Conservation (phyloP, 2,329 filamentous ascomycete species). For the Zasmidium cellare region DNA sequence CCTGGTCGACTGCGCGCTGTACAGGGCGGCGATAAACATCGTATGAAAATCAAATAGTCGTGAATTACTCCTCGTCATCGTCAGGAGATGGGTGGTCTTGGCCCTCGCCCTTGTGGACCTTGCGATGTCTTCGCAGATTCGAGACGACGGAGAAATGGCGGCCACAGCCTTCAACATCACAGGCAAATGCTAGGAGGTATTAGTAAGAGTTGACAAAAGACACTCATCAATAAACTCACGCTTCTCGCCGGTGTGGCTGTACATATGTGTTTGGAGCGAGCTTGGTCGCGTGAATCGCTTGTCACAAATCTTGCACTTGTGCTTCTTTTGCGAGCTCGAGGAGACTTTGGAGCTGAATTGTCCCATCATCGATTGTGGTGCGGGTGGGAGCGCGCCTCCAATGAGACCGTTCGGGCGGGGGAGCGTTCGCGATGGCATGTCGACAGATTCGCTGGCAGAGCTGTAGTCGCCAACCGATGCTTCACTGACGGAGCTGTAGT, state of each 20-base stretch:
- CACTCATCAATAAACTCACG: conserved; percentile 63
- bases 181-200: conserved; percentile 72
- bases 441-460: conserved; percentile 81
- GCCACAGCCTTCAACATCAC: conserved; percentile 91
- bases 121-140: conserved; percentile 89
- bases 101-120: conserved; percentile 83
- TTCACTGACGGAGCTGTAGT: conserved; percentile 76
- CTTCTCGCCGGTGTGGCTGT: conserved; percentile 97
- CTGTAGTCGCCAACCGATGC: conserved; percentile 91
- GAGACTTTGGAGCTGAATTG: conserved; percentile 97
- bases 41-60: background rate
- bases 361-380: conserved; percentile 96
- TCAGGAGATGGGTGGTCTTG: conserved; percentile 49
- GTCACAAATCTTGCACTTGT: conserved; percentile 98
- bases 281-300: conserved; percentile 95
- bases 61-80: conserved; percentile 38
- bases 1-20: conserved; percentile 12
- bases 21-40: conserved; percentile 4
- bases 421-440: conserved; percentile 78
- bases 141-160: conserved; percentile 97
- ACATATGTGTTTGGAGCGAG: conserved; percentile 96
- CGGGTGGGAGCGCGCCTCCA: conserved; percentile 67
- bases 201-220: background rate
- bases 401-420: conserved; percentile 72
- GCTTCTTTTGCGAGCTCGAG: conserved; percentile 96